A percentile compares a stretch with the other conserved stretches of the same genome.
Conservation (phyloP, 805 yeast species). For the Cyberlindnera suaveolens region DNA sequence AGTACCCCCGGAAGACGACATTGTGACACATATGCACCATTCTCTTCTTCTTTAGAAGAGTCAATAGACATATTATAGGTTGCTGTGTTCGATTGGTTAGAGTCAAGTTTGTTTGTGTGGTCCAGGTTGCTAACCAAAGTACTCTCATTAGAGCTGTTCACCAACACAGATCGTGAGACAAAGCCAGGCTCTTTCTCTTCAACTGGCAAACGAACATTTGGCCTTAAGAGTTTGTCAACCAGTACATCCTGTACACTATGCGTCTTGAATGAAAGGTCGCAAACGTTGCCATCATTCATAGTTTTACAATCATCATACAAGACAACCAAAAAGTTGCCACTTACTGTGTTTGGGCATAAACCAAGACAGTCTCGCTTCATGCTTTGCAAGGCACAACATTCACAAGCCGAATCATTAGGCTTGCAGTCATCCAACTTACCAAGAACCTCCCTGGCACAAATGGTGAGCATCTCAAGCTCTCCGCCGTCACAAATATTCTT, state of each 20-base stretch:
- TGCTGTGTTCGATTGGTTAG: not conserved
- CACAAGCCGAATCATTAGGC: slow-evolving; percentile 49
- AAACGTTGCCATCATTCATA: slow-evolving; percentile 44
- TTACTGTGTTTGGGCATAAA: slow-evolving; percentile 41
- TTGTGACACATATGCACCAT: not conserved
- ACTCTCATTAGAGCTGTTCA: slow-evolving; percentile 12
- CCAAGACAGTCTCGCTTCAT: slow-evolving; percentile 40
- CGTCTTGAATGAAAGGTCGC: slow-evolving; percentile 43
- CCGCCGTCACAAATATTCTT: slow-evolving; percentile 38
- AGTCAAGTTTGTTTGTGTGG: not conserved
- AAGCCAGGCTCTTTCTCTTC: slow-evolving; percentile 23
- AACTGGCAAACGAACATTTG: slow-evolving; percentile 20
- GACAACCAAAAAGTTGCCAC: slow-evolving; percentile 40
- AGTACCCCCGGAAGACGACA: not conserved
- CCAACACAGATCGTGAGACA: slow-evolving; percentile 15
- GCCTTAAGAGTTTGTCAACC: slow-evolving; percentile 23
- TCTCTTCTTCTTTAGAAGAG: slow-evolving; percentile 4
- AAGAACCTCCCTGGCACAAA: slow-evolving; percentile 42
- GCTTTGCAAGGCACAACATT: slow-evolving; percentile 49
- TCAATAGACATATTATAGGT: not conserved
- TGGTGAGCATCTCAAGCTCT: slow-evolving; percentile 35
- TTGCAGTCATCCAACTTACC: slow-evolving; percentile 42
- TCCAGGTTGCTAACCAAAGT: slow-evolving; percentile 2
- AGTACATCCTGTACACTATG: slow-evolving; percentile 29
- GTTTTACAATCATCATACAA: slow-evolving; percentile 39